Evolutionary conservation across 306 rosid genomes (phyloP), one percentile per base, ranked within the genome.

Genomic region (Vigna trinervia): DNA sequence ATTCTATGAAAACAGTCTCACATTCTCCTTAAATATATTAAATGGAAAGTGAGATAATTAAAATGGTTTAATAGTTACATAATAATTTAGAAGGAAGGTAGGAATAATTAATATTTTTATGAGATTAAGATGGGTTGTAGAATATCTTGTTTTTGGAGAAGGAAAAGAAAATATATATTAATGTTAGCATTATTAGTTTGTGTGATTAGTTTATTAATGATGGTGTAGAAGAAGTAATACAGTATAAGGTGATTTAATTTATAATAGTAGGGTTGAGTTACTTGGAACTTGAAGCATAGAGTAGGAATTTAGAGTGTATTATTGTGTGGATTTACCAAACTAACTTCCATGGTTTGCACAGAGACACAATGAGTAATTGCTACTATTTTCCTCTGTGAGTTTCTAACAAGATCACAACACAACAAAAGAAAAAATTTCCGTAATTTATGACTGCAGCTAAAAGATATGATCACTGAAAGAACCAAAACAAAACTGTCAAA

Each of bases 211-310:
- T 36, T 5, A 9, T 8, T 41, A 9, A 2, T 41, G 46, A 9
- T 41, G 67, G 2, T 6, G 20, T 30, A 32, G 67, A 45, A 41
- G 12, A 3, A 41, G 46, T 41, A 41, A 12, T 59, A 30, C 12
- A 60, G 30, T 8, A 14, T 39, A 64, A 39, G 51, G 11, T 62
- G 4, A 61, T 61, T 61, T 61, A 1, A 32, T 32, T 32, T 0
- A 2, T 32, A 13, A 58, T 23, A 60, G 8, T 32, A 60, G 12
- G 67, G 36, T 60, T 60, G 19, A 34, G 69, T 36, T 63, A 17
- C 69, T 63, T 9, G 48, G 36, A 63, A 63, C 69, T 63, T 63
- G 69, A 63, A 63, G 50, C 69, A 38, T 63, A 36, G 69, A n/a
- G 8, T 38, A 12, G 2, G 26, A 62, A 61, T 63, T 63, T 63